Base-by-base conservation (phyloP, 139 green algal genomes). In the Gonium pectorale region DNA sequence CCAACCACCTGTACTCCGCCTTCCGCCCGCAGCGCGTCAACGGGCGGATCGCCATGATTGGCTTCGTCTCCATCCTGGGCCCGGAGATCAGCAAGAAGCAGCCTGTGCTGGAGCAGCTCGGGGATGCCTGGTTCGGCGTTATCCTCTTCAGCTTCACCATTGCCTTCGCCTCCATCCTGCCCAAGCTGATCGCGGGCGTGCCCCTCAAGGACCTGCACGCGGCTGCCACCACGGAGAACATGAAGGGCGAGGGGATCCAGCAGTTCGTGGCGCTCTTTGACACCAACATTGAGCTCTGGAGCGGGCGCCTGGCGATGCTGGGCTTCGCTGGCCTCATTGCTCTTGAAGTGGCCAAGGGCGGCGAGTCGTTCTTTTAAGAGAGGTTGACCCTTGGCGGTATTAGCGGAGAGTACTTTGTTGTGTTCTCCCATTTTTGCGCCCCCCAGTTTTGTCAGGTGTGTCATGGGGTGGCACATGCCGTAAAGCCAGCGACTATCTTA, bases 321-420 rank as follows among this genome's bases (percentile, higher is more conserved):
- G 90, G 90, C 43, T 56, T 92, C 15, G 74, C 71, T 5, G 90
- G 90, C 38, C 84, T 92, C 33, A 2, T 89, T 0, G 60, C 40
- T 0, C 69, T 73, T 7, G 90, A 93, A 83, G 63, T 71, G 2
- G 29, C 92, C 59, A 90, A 88, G 46, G 75, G 75, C 38, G 89
- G 89, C 40, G 89, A 92, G 69, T 67, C 81, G n/a, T 71, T 93
- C 33, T 92, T 93, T 33, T 93, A n/a, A n/a, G n/a, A n/a, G n/a
- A n/a, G n/a, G n/a, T n/a, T n/a, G n/a, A n/a, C n/a, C n/a, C n/a
- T n/a, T n/a, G n/a, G n/a, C n/a, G n/a, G n/a, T n/a, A n/a, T n/a
- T n/a, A n/a, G n/a, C n/a, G n/a, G n/a, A n/a, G n/a, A n/a, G n/a
- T n/a, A n/a, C n/a, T n/a, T n/a, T n/a, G n/a, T n/a, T n/a, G n/a